Evolutionary conservation across 768 basidiomycete genomes (phyloP), one percentile per base, ranked within the genome.

Genomic region (Hygrocybe punicea): DNA sequence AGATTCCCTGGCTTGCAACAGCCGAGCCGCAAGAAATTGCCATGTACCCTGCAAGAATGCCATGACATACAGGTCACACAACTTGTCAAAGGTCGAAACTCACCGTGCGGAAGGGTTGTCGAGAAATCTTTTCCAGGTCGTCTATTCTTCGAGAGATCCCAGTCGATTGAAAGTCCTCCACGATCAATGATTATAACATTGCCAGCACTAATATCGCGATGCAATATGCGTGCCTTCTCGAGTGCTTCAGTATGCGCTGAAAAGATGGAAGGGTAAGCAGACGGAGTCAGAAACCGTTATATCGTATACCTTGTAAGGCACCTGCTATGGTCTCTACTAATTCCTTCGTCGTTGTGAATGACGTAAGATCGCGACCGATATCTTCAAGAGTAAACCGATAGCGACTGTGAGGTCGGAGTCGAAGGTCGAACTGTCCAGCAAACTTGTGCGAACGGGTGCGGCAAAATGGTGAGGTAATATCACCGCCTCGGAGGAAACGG

Each of bases 41-140:
- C 61, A 45, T 29, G 61, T 59, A 8, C 61, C 61, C 61, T 62
- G 54, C n/a, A n/a, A n/a, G n/a, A n/a, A n/a, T n/a, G 24, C 39
- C 39, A 19, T 21, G 14, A 58, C 53, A 45, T 40, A 58, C 57
- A 14, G 57, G 29, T 1, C 57, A 40, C 8, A 24, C 40, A 4
- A 21, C 33, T 21, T 42, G 11, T 36, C 2, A 44, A 35, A n/a
- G n/a, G n/a, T n/a, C n/a, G n/a, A n/a, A n/a, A n/a, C n/a, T n/a
- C n/a, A n/a, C n/a, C n/a, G n/a, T n/a, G n/a, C n/a, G n/a, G n/a
- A n/a, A n/a, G n/a, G n/a, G n/a, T n/a, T n/a, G n/a, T n/a, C n/a
- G n/a, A n/a, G n/a, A n/a, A n/a, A n/a, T n/a, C n/a, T n/a, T n/a
- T n/a, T n/a, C n/a, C n/a, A n/a, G n/a, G n/a, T n/a, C n/a, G n/a